Evolutionary conservation across 2,329 filamentous ascomycete genomes (phyloP), one percentile per base, ranked within the genome.

Genomic region (Thyridium curvatum): DNA sequence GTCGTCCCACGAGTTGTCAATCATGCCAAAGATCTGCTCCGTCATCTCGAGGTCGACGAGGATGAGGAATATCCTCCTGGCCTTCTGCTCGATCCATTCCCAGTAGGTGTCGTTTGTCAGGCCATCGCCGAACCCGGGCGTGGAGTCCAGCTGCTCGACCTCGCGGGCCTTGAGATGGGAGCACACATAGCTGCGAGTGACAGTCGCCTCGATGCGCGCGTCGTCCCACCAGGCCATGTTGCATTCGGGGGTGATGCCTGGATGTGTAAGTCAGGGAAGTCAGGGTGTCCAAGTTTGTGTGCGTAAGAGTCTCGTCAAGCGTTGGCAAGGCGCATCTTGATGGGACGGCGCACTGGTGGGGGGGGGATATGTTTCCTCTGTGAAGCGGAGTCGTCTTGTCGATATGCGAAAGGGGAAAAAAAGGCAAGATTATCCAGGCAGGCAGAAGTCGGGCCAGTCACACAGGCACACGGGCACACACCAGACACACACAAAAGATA

Each of bases 1-100:
- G 52, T 90, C 85, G 48, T 85, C 82, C 83, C 83, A 87, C 16
- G 80, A 83, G 52, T 84, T 79, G 58, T 89, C 84, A 41, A 88
- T 78, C 38, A 86, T 69, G 32, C 76, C 76, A 52, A 89, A 89
- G 43, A 89, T 87, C 55, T 84, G 81, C 49, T 85, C 81, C 1
- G 84, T 76, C 10, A 84, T 70, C 26, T 79, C 80, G 17, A 87
- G 65, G 50, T 88, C 83, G 39, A 79, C 69, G 18, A 89, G 66
- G 30, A 86, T 79, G 34, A 90, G 65, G 52, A 88, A 89, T 30
- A 88, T 67, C 34, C 79, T 72, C 52, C 79, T 81, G 7, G 82
- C 80, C 49, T 81, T 82, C 40, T 76, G 66, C 34, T 84, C 64
- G 41, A 89, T 86, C 81, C 84, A 87, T 54, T 88, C 83, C 67